Evolutionary conservation across 2,329 filamentous ascomycete genomes (phyloP).

Genomic region (Botrytis fabae): DNA sequence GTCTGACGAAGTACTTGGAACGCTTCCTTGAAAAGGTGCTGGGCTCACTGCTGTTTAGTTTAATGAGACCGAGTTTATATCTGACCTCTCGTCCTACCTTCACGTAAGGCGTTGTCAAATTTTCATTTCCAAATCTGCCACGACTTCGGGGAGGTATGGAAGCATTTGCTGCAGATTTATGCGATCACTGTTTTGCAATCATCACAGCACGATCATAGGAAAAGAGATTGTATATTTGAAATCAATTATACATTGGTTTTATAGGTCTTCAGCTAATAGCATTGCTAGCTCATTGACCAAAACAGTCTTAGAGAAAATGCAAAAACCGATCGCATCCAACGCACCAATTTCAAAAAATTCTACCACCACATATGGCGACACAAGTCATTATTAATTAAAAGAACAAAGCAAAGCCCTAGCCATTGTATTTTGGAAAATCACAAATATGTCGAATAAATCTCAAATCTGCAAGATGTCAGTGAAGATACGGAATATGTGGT

Average conservation of each 20-base stretch:
- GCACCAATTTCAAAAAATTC: background rate
- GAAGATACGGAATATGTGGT: background rate
- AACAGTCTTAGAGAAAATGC: background rate
- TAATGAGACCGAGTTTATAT: background rate
- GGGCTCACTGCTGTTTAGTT: background rate
- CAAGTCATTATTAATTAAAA: background rate
- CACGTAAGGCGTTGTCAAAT: background rate
- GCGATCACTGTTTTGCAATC: background rate
- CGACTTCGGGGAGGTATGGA: background rate
- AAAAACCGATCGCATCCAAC: slow-evolving; percentile 12
- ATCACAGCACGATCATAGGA: background rate
- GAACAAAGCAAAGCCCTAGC: background rate
- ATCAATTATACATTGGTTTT: background rate
- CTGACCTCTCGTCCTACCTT: background rate
- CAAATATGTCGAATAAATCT: background rate
- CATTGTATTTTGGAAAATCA: background rate
- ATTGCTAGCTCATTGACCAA: slow-evolving; percentile 7
- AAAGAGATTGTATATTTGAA: background rate
- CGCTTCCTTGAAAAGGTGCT: background rate
- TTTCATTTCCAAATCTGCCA: background rate
- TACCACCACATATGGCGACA: background rate
- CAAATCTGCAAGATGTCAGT: background rate
- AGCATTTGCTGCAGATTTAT: background rate
- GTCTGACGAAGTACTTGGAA: background rate
- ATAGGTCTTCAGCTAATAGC: background rate